Base-by-base conservation (phyloP, 2,329 filamentous ascomycete genomes). In the Monosporascus sp. region DNA sequence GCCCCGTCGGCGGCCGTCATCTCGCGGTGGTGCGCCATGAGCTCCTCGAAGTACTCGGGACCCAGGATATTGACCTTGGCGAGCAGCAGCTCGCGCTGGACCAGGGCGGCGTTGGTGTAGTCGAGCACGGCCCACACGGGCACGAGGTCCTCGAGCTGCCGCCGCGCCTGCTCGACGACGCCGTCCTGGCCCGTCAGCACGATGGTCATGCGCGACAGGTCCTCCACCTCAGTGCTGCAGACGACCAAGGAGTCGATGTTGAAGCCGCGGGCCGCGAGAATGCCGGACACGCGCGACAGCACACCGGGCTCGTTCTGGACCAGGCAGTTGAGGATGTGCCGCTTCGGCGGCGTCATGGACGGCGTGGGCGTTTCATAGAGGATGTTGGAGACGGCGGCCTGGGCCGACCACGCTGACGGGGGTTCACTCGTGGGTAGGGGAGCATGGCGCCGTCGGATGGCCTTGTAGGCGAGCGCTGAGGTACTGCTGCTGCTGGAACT, bases 291-390 rank as follows among this genome's bases (percentile, higher is more conserved):
- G 55, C 94, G 91, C 50, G 93, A 97, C 54, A 99, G 80, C 53
- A 99, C 94, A 76, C 94, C 94, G 14, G 94, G 94, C 78, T 99
- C 94, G 76, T 99, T 99, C 74, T 99, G 94, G 56, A 99, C 94
- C 57, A 99, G 83, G 71, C 94, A 99, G 77, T 99, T 99, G 73
- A 99, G 86, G 68, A 99, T 84, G 74, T 99, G 94, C 51, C 92
- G 87, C 77, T 96, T 97, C 45, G 90, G 88, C 8, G 94, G 93
- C 24, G 85, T 85, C 64, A 80, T 80, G 15, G 90, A 92, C 7
- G 91, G 89, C 18, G 89, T 80, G 6, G 94, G 94, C 3, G 92
- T 97, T 80, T 99, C 94, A 79, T 99, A 99, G 72, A 99, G 89
- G 69, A 99, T 99, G 71, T 93, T 96, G 69, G 90, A 96, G 60